A percentile compares a stretch with the other conserved stretches of the same genome.
These are phyloP conservation scores for Saccharomyces jurei DNA, from an alignment of 805 yeast species.

Conservation along the genomic window DNA sequence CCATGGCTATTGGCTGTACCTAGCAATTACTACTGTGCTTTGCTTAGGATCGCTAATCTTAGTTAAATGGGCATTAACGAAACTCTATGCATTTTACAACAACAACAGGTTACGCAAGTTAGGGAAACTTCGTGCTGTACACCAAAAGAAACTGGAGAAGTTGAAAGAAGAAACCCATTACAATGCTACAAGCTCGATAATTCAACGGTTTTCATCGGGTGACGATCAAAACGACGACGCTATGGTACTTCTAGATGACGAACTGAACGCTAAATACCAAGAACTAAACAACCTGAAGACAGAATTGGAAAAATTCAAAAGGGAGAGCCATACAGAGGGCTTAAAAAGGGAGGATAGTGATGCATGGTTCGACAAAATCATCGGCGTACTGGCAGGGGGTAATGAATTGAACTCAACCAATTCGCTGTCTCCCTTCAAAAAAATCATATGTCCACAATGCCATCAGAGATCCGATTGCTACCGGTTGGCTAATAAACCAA, in stretches of 20 bases:
- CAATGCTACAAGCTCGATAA: slow-evolving; percentile 63
- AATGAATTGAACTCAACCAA: slow-evolving; percentile 12
- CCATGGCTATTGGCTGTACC: slow-evolving; percentile 2
- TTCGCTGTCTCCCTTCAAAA: slow-evolving; percentile 4
- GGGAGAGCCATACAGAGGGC: slow-evolving; percentile 6
- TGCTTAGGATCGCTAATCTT: slow-evolving; percentile 3
- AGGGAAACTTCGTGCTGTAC: slow-evolving; percentile 36
- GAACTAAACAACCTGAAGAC: slow-evolving; percentile 33
- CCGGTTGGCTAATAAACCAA: slow-evolving; percentile 15
- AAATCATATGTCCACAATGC: slow-evolving; percentile 23
- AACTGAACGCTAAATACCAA: slow-evolving; percentile 33
- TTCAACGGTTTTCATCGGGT: slow-evolving; percentile 54
- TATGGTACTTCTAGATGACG: slow-evolving; percentile 37
- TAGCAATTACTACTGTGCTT: neutral
- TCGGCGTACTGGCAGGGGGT: slow-evolving; percentile 26
- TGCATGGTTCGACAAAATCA: slow-evolving; percentile 30
- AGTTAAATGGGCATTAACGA: slow-evolving; percentile 7
- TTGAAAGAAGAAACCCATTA: slow-evolving; percentile 67
- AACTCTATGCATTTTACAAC: slow-evolving; percentile 5
- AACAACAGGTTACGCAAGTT: slow-evolving; percentile 17
- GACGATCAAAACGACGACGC: slow-evolving; percentile 41
- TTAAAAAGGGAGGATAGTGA: slow-evolving; percentile 21
- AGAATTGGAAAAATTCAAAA: slow-evolving; percentile 19
- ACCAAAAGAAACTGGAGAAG: slow-evolving; percentile 51
- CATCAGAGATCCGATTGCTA: slow-evolving; percentile 19